These are phyloP conservation scores for Raddia distichophylla DNA, from an alignment of 176 grass and related monocot species.

Conservation along the genomic window DNA sequence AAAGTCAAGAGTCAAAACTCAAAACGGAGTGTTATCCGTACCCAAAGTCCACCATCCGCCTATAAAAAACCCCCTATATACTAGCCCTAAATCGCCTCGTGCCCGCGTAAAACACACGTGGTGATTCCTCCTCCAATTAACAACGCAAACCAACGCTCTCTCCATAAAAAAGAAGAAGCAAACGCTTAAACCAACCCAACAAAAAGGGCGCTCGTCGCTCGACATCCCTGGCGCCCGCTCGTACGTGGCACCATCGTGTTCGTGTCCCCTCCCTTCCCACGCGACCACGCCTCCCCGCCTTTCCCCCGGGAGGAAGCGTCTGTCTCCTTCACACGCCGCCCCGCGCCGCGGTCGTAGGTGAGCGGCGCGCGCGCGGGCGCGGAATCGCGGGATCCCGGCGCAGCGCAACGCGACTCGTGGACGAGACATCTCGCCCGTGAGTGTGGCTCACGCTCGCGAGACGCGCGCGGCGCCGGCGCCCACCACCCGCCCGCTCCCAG, in stretches of 20 bases:
- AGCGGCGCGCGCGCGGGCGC: slow-evolving; percentile 33
- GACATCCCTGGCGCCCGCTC: not conserved
- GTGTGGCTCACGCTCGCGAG: not conserved
- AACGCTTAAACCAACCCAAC: not conserved
- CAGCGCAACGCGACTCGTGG: not conserved
- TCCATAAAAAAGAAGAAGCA: too few species aligned
- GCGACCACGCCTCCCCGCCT: not conserved
- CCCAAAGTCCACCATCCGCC: not conserved
- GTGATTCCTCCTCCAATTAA: not conserved
- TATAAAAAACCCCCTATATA: not conserved
- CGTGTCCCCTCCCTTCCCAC: not conserved
- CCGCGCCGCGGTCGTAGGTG: slow-evolving; percentile 28
- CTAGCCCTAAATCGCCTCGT: not conserved
- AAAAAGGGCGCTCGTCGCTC: not conserved
- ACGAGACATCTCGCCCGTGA: not conserved
- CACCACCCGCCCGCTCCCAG: slow-evolving; percentile 27
- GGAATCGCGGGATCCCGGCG: slow-evolving; percentile 35
- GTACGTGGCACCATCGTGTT: not conserved
- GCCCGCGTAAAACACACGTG: slow-evolving; percentile 17
- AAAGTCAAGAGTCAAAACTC: not conserved
- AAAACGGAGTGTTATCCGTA: not conserved
- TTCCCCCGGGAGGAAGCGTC: not conserved
- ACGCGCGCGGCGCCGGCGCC: too few species aligned
- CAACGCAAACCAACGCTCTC: too few species aligned
- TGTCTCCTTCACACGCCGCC: slow-evolving; percentile 38